Conservation (phyloP, 495 filamentous ascomycete genomes). For the Talaromyces trachyspermus region DNA sequence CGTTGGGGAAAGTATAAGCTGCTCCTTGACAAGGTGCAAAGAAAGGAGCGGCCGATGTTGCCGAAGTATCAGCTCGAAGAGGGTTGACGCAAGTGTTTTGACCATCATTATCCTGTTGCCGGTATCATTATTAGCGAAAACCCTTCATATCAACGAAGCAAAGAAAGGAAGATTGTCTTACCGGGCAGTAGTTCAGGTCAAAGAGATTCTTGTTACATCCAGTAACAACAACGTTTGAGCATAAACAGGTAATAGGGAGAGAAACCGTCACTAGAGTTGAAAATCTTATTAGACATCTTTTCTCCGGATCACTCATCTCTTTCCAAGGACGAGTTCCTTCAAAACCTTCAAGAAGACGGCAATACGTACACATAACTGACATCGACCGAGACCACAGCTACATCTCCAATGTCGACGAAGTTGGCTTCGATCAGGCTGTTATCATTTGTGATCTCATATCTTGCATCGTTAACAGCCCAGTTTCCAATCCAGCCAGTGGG, state of each 20-base stretch:
- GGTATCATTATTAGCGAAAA: background rate
- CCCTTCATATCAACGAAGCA: too few relatives aligned
- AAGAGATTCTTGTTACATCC: conserved; percentile 24
- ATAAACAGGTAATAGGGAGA: conserved; percentile 20
- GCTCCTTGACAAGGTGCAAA: conserved; percentile 19
- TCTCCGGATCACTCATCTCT: background rate
- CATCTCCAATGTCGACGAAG: background rate
- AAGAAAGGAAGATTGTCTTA: background rate
- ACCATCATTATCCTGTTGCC: background rate
- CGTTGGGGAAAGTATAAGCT: conserved; percentile 23
- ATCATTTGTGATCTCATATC: background rate
- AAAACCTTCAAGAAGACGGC: too few relatives aligned
- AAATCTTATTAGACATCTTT: background rate
- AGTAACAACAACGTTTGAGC: conserved; percentile 10
- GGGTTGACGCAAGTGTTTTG: conserved; percentile 16
- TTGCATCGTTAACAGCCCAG: conserved; percentile 2
- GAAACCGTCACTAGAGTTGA: conserved; percentile 19
- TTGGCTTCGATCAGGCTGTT: conserved; percentile 6
- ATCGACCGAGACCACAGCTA: conserved; percentile 1
- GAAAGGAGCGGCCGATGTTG: conserved; percentile 14
- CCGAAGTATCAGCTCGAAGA: conserved; percentile 2
- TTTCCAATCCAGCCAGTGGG: conserved; percentile 6
- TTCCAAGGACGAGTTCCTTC: background rate
- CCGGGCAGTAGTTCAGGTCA: conserved; percentile 9
- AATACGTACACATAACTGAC: conserved; percentile 5